These are phyloP conservation scores for Brasilioporus rufonigricans DNA, from an alignment of 768 basidiomycete genomes.

Conservation along the genomic window DNA sequence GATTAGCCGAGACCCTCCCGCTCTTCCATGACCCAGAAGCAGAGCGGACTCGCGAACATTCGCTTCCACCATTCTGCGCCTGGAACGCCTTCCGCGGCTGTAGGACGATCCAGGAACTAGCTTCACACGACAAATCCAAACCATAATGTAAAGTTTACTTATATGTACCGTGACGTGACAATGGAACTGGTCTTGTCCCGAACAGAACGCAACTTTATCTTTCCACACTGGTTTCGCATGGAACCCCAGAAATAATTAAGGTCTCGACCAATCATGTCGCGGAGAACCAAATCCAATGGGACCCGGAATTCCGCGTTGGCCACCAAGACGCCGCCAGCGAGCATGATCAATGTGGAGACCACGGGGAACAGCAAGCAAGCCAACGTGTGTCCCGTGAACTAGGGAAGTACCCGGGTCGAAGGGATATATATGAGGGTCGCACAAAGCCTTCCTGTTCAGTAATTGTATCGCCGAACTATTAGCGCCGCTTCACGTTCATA, in stretches of 20 bases:
- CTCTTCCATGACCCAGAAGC: background rate
- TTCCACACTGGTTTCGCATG: constrained; percentile 9
- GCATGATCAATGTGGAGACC: background rate
- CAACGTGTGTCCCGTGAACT: constrained; percentile 8
- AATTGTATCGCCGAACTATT: constrained; percentile 22
- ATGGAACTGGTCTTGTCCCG: constrained; percentile 4
- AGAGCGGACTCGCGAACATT: background rate
- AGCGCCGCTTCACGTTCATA: constrained; percentile 11
- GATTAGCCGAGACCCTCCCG: background rate
- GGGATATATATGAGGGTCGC: background rate
- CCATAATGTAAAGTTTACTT: constrained; percentile 26
- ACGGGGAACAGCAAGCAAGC: constrained; percentile 3
- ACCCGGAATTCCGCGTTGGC: background rate
- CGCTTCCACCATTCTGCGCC: constrained; percentile 4
- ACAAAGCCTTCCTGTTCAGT: constrained; percentile 5
- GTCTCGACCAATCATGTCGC: background rate
- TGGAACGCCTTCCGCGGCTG: constrained; percentile 28
- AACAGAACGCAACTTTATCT: constrained; percentile 5
- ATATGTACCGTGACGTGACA: constrained; percentile 22
- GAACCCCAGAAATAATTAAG: constrained; percentile 1
- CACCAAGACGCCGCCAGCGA: background rate
- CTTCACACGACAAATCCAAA: constrained; percentile 9
- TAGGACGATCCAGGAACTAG: constrained; percentile 33
- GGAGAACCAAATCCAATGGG: background rate
- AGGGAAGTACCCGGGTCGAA: background rate